phyloP scores from a whole-genome alignment of 2,329 filamentous ascomycete species.

The Epichloe coenophiala region DNA sequence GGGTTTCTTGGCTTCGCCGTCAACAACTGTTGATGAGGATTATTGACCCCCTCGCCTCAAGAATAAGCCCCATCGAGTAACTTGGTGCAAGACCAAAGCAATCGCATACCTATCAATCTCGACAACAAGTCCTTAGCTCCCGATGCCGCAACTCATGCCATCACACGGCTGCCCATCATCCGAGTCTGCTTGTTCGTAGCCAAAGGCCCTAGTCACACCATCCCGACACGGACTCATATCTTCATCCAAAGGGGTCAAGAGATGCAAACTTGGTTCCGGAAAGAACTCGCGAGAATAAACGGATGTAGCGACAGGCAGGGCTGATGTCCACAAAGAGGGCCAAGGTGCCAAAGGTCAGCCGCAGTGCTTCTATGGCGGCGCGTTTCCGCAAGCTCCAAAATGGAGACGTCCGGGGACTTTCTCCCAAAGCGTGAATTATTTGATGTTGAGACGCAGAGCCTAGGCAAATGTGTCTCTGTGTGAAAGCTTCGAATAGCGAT shows the following conservation, averaged over 20 bases:
- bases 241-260: constrained; percentile 55
- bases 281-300: constrained; percentile 6
- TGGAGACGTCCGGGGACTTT: constrained; percentile 96
- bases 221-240: constrained; percentile 64
- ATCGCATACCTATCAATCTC: constrained; percentile 98
- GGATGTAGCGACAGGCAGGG: constrained; percentile 34
- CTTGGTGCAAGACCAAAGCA: constrained; percentile 47
- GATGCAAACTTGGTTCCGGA: constrained; percentile 20
- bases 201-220: constrained; percentile 8
- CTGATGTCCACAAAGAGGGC: constrained; percentile 27
- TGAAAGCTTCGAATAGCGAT: constrained; percentile 99
- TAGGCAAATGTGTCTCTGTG: constrained; percentile 47
- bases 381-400: constrained; percentile 66
- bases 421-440: constrained; percentile 71
- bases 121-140: constrained; percentile 65
- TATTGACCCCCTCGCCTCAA: constrained; percentile 79
- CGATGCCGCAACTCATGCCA: constrained; percentile 27
- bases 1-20: constrained; percentile 8
- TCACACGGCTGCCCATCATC: constrained; percentile 35
- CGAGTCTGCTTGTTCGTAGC: constrained; percentile 12
- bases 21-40: constrained; percentile 7
- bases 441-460: constrained; percentile 21
- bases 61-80: constrained; percentile 99
- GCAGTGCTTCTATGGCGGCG: constrained; percentile 99
- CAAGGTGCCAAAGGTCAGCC: constrained; percentile 61